Evolutionary conservation across 2,329 filamentous ascomycete genomes (phyloP).

Genomic region (Ceratocystis albifundus): DNA sequence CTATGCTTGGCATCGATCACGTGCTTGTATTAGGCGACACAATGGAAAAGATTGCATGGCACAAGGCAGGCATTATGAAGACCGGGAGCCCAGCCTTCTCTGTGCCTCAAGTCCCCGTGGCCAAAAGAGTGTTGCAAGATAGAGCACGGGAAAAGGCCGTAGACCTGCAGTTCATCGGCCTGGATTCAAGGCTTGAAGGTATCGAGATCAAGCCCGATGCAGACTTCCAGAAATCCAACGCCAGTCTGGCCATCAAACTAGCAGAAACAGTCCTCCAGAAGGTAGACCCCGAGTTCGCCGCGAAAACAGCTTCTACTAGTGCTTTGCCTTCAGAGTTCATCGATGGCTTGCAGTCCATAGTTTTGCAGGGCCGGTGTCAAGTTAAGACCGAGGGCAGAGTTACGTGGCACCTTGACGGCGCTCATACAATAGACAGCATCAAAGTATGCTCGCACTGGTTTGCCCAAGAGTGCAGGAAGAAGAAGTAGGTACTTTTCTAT

Average conservation of each 20-base stretch:
- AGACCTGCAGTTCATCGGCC: slow-evolving; percentile 35
- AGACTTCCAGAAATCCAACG: slow-evolving; percentile 49
- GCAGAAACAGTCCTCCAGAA: slow-evolving; percentile 40
- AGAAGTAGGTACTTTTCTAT: slow-evolving; percentile 26
- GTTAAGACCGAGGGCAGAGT: slow-evolving; percentile 38
- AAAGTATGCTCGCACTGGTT: slow-evolving; percentile 77
- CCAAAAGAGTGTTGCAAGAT: slow-evolving; percentile 36
- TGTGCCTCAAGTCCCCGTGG: slow-evolving; percentile 39
- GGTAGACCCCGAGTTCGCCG: slow-evolving; percentile 31
- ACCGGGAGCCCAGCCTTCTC: slow-evolving; percentile 46
- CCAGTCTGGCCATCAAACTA: slow-evolving; percentile 41
- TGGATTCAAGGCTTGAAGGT: slow-evolving; percentile 37
- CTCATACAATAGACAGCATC: slow-evolving; percentile 85
- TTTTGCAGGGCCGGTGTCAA: slow-evolving; percentile 70
- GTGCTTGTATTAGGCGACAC: slow-evolving; percentile 51
- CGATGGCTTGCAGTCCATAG: slow-evolving; percentile 60
- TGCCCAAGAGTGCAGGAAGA: slow-evolving; percentile 37
- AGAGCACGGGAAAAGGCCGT: slow-evolving; percentile 45
- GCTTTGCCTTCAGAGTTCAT: slow-evolving; percentile 53
- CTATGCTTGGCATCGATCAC: slow-evolving; percentile 59
- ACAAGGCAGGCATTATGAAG: slow-evolving; percentile 64
- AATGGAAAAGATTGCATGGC: slow-evolving; percentile 57
- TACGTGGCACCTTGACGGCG: slow-evolving; percentile 83
- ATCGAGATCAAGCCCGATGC: slow-evolving; percentile 43
- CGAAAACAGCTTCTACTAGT: slow-evolving; percentile 23